phyloP scores from a whole-genome alignment of 768 basidiomycete species.

The Paxillus ammoniavirescens region DNA sequence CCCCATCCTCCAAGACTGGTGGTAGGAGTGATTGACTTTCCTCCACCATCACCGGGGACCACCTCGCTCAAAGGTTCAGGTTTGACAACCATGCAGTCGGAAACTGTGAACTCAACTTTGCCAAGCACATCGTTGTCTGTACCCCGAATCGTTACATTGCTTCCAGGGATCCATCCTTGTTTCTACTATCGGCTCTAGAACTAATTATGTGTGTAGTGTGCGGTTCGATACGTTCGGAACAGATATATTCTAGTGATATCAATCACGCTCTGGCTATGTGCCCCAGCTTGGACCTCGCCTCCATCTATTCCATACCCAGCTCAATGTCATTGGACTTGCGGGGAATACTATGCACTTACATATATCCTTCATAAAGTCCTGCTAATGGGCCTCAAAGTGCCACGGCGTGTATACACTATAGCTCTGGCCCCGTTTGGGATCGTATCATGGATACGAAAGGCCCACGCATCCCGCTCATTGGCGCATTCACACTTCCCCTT shows the following conservation, averaged over 20 bases:
- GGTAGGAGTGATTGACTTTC: background rate
- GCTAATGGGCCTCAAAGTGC: constrained; percentile 37
- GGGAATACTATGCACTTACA: constrained; percentile 60
- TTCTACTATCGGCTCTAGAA: constrained; percentile 65
- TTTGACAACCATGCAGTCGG: constrained; percentile 4
- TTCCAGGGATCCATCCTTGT: constrained; percentile 43
- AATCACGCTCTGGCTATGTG: constrained; percentile 28
- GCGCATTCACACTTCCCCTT: constrained; percentile 60
- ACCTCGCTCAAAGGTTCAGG: background rate
- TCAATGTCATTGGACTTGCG: constrained; percentile 79
- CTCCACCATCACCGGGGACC: background rate
- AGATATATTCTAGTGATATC: constrained; percentile 33
- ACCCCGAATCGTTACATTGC: constrained; percentile 49
- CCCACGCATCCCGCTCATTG: constrained; percentile 64
- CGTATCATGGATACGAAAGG: constrained; percentile 73
- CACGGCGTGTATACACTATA: constrained; percentile 65
- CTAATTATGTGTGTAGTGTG: constrained; percentile 62
- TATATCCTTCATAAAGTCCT: background rate
- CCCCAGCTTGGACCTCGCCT: constrained; percentile 81
- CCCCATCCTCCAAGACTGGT: too few species aligned
- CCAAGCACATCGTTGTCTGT: constrained; percentile 34
- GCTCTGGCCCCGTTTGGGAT: constrained; percentile 76
- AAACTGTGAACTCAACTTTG: constrained; percentile 11
- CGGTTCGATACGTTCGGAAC: background rate
- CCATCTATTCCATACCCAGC: constrained; percentile 71